Evolutionary conservation across 1,284 basidiomycete genomes (phyloP).

Genomic region (Sanghuangporus weigelae): DNA sequence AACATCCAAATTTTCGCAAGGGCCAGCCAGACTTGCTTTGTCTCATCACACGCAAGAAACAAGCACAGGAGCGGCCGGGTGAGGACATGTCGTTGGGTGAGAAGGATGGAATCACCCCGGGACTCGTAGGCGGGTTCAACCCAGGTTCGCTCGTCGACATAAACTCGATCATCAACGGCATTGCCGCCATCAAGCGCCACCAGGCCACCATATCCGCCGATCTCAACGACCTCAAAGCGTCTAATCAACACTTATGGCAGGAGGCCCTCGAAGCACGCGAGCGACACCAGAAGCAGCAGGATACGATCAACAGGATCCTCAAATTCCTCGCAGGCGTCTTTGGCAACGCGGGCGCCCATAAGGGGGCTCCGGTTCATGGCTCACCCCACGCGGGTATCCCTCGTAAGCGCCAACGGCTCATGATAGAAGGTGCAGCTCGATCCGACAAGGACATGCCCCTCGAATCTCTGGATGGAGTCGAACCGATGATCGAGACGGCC

Average conservation of each 20-base stretch:
- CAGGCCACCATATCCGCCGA: constrained; percentile 88
- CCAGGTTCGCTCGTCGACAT: constrained; percentile 64
- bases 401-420: constrained; percentile 47
- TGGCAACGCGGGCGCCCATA: constrained; percentile 29
- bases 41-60: constrained; percentile 80
- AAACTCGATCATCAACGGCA: constrained; percentile 73
- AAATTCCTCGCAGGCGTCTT: constrained; percentile 58
- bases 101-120: constrained; percentile 9
- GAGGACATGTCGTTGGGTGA: constrained; percentile 27
- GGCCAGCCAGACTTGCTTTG: constrained; percentile 89
- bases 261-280: constrained; percentile 78
- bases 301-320: constrained; percentile 61
- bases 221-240: constrained; percentile 81
- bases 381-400: constrained; percentile 44
- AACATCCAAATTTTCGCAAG: constrained; percentile 84
- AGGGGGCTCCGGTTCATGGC: constrained; percentile 23
- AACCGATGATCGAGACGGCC: constrained; percentile 21
- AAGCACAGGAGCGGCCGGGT: constrained; percentile 31
- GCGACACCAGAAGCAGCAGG: constrained; percentile 51
- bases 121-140: constrained; percentile 24
- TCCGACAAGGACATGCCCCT: constrained; percentile 33
- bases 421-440: constrained; percentile 55
- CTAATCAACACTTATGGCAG: constrained; percentile 90
- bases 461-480: constrained; percentile 36
- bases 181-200: constrained; percentile 86